phyloP scores from a whole-genome alignment of 2,329 filamentous ascomycete genomes.

The Alternaria alternata region DNA sequence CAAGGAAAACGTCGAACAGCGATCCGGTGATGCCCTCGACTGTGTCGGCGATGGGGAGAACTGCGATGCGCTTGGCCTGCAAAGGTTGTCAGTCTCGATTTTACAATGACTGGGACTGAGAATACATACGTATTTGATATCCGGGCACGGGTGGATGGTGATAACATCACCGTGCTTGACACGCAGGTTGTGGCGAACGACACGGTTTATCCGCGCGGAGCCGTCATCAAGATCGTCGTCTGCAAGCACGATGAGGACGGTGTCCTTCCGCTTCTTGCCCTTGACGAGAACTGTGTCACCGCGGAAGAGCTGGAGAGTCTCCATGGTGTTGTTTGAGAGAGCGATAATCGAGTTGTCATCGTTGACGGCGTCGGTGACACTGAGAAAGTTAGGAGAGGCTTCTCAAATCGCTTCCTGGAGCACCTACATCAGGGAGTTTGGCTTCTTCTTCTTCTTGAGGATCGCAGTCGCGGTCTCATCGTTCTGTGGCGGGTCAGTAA shows the following conservation, averaged over 20 bases:
- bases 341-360: slow-evolving; percentile 99
- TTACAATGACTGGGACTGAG: neutral
- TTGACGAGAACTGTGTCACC: slow-evolving; percentile 98
- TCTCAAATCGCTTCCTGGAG: neutral
- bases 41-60: slow-evolving; percentile 97
- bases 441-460: slow-evolving; percentile 99
- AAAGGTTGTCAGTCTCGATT: slow-evolving; percentile 30
- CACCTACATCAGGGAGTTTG: slow-evolving; percentile 93
- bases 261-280: slow-evolving; percentile 99
- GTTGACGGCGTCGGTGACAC: slow-evolving; percentile 97
- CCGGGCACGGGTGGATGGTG: slow-evolving; percentile 95
- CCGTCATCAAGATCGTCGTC: slow-evolving; percentile 99
- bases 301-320: slow-evolving; percentile 96
- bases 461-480: slow-evolving; percentile 96
- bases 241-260: slow-evolving; percentile 94
- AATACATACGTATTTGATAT: slow-evolving; percentile 96
- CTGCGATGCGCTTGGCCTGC: slow-evolving; percentile 97
- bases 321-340: slow-evolving; percentile 98
- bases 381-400: slow-evolving; percentile 55
- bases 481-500: slow-evolving; percentile 64
- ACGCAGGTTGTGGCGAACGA: slow-evolving; percentile 96
- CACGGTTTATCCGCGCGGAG: slow-evolving; percentile 96
- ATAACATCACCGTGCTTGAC: slow-evolving; percentile 99
- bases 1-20: slow-evolving; percentile 98
- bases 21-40: slow-evolving; percentile 97